Percentiles rank a stretch among this genome's conserved stretches.
Evolutionary conservation across 441 rosid genomes (phyloP).

Genomic region (Populus hybrid): DNA sequence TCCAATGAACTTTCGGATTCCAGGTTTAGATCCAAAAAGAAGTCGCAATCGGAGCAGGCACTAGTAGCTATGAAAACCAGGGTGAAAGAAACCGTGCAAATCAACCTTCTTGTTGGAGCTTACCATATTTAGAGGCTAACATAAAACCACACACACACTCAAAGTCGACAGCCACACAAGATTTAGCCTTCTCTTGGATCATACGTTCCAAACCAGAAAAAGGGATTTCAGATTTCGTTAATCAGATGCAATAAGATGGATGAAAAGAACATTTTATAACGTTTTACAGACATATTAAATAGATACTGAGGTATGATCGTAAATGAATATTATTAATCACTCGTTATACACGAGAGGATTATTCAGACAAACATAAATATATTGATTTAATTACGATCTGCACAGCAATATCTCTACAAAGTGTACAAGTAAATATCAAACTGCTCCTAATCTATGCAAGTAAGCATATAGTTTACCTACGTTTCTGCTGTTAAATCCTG

Average conservation of each 20-base stretch:
- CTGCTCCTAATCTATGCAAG: constrained; percentile 3
- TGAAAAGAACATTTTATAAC: neutral
- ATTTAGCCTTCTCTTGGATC: too few relatives aligned
- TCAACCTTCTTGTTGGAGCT: neutral
- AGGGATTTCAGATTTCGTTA: too few relatives aligned
- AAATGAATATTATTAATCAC: too few relatives aligned
- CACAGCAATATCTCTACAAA: constrained; percentile 16
- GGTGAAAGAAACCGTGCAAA: neutral
- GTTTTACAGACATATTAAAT: neutral
- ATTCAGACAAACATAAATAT: neutral
- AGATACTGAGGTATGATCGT: too few relatives aligned
- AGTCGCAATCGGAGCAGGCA: too few relatives aligned
- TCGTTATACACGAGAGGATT: neutral
- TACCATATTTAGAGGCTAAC: too few relatives aligned
- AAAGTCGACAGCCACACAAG: too few relatives aligned
- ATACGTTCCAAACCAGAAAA: too few relatives aligned
- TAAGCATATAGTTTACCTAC: neutral
- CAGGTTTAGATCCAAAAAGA: too few relatives aligned
- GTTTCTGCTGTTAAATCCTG: neutral
- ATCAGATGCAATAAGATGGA: too few relatives aligned
- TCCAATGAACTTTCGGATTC: too few relatives aligned
- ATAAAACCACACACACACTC: neutral
- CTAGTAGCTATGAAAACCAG: neutral
- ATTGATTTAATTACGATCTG: constrained; percentile 9
- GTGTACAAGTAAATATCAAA: neutral